Evolutionary conservation across 2,329 filamentous ascomycete species (phyloP), one percentile per base, ranked within the genome.

Genomic region (Pseudogymnoascus pannorum): DNA sequence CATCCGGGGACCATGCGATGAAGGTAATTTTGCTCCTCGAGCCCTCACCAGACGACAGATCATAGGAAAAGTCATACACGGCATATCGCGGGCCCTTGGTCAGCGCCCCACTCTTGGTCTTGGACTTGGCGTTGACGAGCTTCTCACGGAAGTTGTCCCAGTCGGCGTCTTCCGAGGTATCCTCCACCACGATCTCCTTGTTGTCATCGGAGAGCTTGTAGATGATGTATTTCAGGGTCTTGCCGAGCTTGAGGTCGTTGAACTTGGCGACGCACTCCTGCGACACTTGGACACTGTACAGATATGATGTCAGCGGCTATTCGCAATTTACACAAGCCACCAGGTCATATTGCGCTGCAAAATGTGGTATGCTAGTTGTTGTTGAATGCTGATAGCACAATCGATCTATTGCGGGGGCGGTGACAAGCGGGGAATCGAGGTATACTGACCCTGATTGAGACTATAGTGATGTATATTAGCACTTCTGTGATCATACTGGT

Each of bases 141-240:
- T 87, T 88, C 75, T 91, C 79, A 70, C 88, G 87, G 83, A 92
- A 91, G 66, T 71, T 76, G 62, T 88, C 84, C 80, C 85, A 93
- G 76, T 92, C 85, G 68, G 77, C 77, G 69, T 86, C 80, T 64
- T 77, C 78, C 63, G 86, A 88, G 60, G 84, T 81, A 74, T 90
- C 85, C 77, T 93, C 89, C 70, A 94, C 85, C 63, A 89, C 86
- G 74, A 94, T 91, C 78, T 91, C 77, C 78, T 87, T 91, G 82
- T 86, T 86, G 80, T 92, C 83, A 77, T 92, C 88, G 67, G 86
- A 87, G 74, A 94, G 85, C 83, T 92, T 91, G 87, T 84, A 93
- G 81, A 94, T 86, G 79, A 94, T 88, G 83, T 84, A 95, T 79
- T 91, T 92, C 80, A 85, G 81, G 80, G 85, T 86, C 78, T 92